Percentiles rank a stretch among this genome's conserved stretches.
These are phyloP conservation scores for Lasiodiplodia sp. DNA, from an alignment of 2,329 filamentous ascomycete species.

Conservation along the genomic window DNA sequence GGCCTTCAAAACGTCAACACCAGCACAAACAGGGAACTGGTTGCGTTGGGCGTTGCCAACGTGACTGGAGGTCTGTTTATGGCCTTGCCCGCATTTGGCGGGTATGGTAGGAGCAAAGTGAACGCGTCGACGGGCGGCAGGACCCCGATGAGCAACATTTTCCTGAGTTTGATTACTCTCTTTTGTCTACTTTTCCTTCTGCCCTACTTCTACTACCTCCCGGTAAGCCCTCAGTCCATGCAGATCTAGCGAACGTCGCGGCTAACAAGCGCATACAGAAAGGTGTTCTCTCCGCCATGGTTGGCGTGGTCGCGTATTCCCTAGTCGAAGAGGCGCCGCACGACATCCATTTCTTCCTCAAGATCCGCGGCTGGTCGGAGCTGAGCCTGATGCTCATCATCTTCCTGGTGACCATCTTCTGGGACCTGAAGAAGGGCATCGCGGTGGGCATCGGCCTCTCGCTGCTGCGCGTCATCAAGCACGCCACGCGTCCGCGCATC, in stretches of 20 bases:
- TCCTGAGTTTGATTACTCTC: constrained; percentile 83
- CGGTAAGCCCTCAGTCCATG: constrained; percentile 65
- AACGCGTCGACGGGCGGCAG: constrained; percentile 91
- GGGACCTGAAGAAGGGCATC: constrained; percentile 91
- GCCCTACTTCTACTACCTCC: constrained; percentile 93
- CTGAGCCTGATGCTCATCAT: constrained; percentile 88
- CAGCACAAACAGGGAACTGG: constrained; percentile 90
- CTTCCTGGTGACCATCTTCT: constrained; percentile 91
- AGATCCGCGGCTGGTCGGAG: constrained; percentile 85
- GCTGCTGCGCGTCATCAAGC: constrained; percentile 85
- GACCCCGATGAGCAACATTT: constrained; percentile 91
- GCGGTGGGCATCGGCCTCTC: constrained; percentile 92
- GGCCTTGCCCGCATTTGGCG: constrained; percentile 91
- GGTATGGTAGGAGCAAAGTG: constrained; percentile 94
- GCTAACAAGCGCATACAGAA: constrained; percentile 63
- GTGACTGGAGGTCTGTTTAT: constrained; percentile 91
- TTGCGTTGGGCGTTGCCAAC: constrained; percentile 90
- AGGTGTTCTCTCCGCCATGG: constrained; percentile 91
- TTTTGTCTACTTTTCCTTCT: constrained; percentile 82
- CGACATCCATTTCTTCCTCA: constrained; percentile 88
- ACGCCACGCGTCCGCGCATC: constrained; percentile 90
- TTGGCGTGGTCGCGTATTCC: constrained; percentile 92
- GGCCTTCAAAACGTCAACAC: constrained; percentile 82
- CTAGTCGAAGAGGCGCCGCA: constrained; percentile 94
- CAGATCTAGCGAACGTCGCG: background rate